Base-by-base conservation (phyloP, 148 eudicot species). In the Camellia granthamiana region DNA sequence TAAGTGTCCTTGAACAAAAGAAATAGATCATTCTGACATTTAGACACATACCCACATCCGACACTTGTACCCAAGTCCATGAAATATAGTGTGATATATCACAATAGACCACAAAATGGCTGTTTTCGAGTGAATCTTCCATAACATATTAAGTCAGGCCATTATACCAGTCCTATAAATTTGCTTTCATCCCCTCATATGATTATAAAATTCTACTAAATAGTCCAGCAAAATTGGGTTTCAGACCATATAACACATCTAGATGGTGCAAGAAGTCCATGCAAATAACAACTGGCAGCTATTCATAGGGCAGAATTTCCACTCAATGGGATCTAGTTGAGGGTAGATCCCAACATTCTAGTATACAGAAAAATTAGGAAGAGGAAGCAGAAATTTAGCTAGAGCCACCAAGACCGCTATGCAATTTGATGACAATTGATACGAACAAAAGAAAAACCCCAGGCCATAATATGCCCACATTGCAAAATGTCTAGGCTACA, bases 101-200 rank as follows among this genome's bases (percentile, higher is more conserved):
- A 65, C 72, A 65, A 51, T 67, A 47, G 71, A 51, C 60, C 58
- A 41, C 21, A 62, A 46, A 77, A 49, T 21, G 4, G 76, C 42
- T 63, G 42, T 77, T 47, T 16, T 44, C 54, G 38, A 46, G 43
- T 41, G 18, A 8, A 75, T 59, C n/a, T 9, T 30, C 68, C 11
- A 43, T 12, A 77, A 77, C 55, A 30, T 10, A 64, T 47, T 46
- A 21, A n/a, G 43, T 63, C 70, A 63, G 58, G 21, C 18, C 68
- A 77, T 47, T 21, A 52, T 12, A 63, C 43, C 0, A 12, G 78
- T 75, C 54, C 46, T 6, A 10, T 44, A 16, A 11, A 12, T 42
- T 75, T 38, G 44, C 78, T 43, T 49, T 61, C 42, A 13, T 62
- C 38, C 9, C 12, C 41, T 16, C 38, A 41, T 47, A 19, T 18